Percentiles rank a stretch among this genome's conserved stretches.
phyloP scores from a whole-genome alignment of 2,329 filamentous ascomycete genomes.

The Apiospora koreana region DNA sequence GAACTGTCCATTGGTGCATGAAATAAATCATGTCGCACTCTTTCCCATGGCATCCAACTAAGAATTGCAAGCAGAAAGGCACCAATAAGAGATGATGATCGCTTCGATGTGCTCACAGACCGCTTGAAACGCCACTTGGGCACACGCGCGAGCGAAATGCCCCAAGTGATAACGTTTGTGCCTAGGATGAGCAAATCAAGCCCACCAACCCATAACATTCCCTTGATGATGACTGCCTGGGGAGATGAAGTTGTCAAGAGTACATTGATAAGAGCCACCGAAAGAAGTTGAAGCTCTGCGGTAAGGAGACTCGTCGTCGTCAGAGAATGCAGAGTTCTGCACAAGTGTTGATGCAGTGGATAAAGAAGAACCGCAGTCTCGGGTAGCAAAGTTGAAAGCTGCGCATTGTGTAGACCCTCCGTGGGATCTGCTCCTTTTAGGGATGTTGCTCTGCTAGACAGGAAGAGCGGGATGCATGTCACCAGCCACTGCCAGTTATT shows the following conservation, averaged over 20 bases:
- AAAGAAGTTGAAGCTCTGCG: slow-evolving; percentile 85
- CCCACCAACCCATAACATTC: slow-evolving; percentile 83
- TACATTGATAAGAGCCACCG: slow-evolving; percentile 79
- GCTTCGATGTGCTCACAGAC: slow-evolving; percentile 39
- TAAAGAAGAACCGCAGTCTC: slow-evolving; percentile 70
- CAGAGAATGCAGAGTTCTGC: slow-evolving; percentile 73
- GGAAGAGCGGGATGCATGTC: slow-evolving; percentile 67
- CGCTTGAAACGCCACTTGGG: slow-evolving; percentile 87
- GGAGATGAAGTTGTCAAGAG: slow-evolving; percentile 77
- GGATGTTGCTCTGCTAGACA: slow-evolving; percentile 34
- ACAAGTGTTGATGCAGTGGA: slow-evolving; percentile 78
- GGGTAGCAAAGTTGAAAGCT: slow-evolving; percentile 40
- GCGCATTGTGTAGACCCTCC: not conserved
- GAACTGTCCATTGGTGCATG: slow-evolving; percentile 32
- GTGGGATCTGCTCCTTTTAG: not conserved
- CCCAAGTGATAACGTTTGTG: slow-evolving; percentile 76
- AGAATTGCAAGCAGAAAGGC: slow-evolving; percentile 25
- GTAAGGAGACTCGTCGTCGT: slow-evolving; percentile 87
- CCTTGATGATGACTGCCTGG: slow-evolving; percentile 82
- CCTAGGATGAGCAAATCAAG: slow-evolving; percentile 74
- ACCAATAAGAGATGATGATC: slow-evolving; percentile 37
- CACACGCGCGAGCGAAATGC: slow-evolving; percentile 81
- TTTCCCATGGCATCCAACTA: slow-evolving; percentile 43
- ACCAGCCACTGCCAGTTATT: slow-evolving; percentile 78
- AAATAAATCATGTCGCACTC: slow-evolving; percentile 43